Conservation (phyloP, 2,329 filamentous ascomycete species). For the Phoma sp. region DNA sequence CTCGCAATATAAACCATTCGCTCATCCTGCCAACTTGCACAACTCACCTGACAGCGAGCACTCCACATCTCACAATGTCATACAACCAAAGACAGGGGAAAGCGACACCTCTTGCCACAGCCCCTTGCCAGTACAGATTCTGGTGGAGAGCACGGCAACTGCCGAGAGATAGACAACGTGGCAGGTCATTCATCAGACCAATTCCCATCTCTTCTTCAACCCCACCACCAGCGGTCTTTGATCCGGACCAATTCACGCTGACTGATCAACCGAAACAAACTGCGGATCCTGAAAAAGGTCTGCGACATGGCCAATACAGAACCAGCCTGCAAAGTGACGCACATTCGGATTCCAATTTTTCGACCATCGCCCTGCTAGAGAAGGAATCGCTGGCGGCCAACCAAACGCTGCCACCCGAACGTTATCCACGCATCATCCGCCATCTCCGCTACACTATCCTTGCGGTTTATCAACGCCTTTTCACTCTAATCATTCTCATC, state of each 20-base stretch:
- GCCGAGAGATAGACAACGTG: conserved; percentile 5
- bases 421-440: conserved; percentile 18
- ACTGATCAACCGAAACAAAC: conserved; percentile 5
- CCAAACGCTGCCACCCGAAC: background rate
- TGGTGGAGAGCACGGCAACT: conserved; percentile 19
- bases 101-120: conserved; percentile 4
- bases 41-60: conserved; percentile 16
- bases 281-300: conserved; percentile 26
- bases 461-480: conserved; percentile 51
- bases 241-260: conserved; percentile 14
- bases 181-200: conserved; percentile 1
- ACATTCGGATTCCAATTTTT: background rate
- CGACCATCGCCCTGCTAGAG: background rate
- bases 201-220: conserved; percentile 1
- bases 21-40: conserved; percentile 19
- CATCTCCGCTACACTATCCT: conserved; percentile 26
- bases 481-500: conserved; percentile 49
- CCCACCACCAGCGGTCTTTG: conserved; percentile 18
- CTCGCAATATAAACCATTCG: conserved; percentile 25
- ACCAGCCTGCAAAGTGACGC: background rate
- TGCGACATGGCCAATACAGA: background rate
- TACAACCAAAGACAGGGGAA: conserved; percentile 17
- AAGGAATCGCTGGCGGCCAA: background rate
- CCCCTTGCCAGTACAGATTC: conserved; percentile 16
- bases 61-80: conserved; percentile 23